Conservation (phyloP, 1,284 basidiomycete species). For the Inonotus obliquus region DNA sequence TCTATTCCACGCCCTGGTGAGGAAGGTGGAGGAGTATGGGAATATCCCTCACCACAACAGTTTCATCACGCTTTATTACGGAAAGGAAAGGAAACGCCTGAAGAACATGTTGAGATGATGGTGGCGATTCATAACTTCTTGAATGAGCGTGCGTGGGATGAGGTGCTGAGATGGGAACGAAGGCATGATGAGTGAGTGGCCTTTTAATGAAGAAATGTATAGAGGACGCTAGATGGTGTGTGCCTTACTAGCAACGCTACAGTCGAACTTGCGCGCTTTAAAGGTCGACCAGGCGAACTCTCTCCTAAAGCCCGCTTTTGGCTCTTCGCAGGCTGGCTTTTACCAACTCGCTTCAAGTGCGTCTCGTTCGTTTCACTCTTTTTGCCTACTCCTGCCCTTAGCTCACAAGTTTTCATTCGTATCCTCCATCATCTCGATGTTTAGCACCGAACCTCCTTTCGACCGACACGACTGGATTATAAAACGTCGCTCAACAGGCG, state of each 20-base stretch:
- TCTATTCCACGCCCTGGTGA: conserved; percentile 76
- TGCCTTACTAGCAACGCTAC: conserved; percentile 36
- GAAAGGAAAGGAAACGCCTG: conserved; percentile 98
- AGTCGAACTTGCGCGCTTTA: conserved; percentile 77
- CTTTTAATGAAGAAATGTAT: background rate
- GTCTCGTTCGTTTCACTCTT: conserved; percentile 26
- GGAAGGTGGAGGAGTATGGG: conserved; percentile 57
- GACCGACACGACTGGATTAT: conserved; percentile 99
- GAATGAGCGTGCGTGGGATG: conserved; percentile 95
- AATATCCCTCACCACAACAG: conserved; percentile 97
- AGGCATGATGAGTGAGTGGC: conserved; percentile 53
- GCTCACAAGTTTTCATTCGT: background rate
- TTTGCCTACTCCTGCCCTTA: background rate
- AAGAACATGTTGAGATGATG: conserved; percentile 95
- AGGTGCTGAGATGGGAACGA: conserved; percentile 93
- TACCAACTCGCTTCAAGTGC: conserved; percentile 88
- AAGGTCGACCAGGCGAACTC: conserved; percentile 85
- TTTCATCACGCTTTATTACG: conserved; percentile 97
- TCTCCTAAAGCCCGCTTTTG: conserved; percentile 87
- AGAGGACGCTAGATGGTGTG: background rate
- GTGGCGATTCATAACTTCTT: conserved; percentile 98
- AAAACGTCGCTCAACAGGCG: conserved; percentile 65
- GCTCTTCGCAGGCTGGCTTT: conserved; percentile 79
- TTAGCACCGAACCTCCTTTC: conserved; percentile 87
- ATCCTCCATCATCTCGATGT: background rate